phyloP scores from a whole-genome alignment of 495 filamentous ascomycete species.

The Trypethelium eluteriae region DNA sequence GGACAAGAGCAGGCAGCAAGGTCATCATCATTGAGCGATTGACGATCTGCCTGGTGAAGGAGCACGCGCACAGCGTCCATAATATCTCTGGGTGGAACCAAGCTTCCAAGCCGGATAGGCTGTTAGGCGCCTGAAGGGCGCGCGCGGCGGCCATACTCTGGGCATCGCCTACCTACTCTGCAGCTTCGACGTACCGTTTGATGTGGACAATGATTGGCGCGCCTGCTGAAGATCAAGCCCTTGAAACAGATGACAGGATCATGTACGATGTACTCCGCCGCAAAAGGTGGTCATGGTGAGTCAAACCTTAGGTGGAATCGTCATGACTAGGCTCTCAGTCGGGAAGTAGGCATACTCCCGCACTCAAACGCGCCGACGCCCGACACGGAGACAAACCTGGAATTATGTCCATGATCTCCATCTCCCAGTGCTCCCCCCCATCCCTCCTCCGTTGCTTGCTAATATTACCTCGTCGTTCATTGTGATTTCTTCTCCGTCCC shows the following conservation, averaged over 20 bases:
- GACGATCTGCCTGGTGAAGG: too few relatives aligned
- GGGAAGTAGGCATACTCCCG: neutral
- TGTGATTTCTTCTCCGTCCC: neutral
- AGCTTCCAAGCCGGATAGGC: neutral
- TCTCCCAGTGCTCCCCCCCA: too few relatives aligned
- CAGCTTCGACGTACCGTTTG: neutral
- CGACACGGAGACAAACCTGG: neutral
- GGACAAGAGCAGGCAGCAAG: neutral
- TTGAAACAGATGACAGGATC: slow-evolving; percentile 12
- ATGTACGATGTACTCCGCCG: slow-evolving; percentile 3
- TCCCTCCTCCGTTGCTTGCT: too few relatives aligned
- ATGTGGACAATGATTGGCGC: slow-evolving; percentile 1
- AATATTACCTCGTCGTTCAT: too few relatives aligned
- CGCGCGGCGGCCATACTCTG: neutral
- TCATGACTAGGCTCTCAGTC: too few relatives aligned
- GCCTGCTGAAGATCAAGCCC: neutral
- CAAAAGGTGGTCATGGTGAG: slow-evolving; percentile 13
- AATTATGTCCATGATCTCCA: too few relatives aligned
- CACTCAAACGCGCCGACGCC: neutral
- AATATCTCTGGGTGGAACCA: neutral
- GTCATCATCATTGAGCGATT: neutral
- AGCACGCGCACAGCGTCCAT: too few relatives aligned
- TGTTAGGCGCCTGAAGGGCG: neutral
- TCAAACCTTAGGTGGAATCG: neutral
- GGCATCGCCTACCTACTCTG: too few relatives aligned